These are phyloP conservation scores for Globisporangium okanoganense DNA, from an alignment of 352 stramenopile genomes.

Conservation along the genomic window DNA sequence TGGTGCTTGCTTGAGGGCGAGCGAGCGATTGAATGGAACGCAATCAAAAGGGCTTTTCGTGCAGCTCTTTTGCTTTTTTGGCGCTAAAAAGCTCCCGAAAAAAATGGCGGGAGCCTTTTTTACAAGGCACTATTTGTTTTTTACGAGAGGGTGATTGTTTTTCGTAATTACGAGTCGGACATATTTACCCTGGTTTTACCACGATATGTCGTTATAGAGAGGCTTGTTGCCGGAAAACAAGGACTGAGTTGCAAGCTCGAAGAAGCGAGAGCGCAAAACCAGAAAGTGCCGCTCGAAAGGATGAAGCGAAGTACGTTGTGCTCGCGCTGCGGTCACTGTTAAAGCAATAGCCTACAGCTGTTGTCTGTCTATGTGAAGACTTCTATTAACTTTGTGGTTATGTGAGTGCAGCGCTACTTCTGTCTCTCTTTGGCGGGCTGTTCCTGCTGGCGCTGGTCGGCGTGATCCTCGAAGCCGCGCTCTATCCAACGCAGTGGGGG, in stretches of 20 bases:
- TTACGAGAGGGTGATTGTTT: background rate
- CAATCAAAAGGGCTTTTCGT: background rate
- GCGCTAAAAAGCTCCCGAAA: no score
- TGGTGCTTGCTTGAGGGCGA: background rate
- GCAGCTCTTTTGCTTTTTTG: background rate
- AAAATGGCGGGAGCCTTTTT: background rate
- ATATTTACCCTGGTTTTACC: background rate
- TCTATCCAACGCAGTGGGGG: conserved; percentile 59
- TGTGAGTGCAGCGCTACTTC: conserved; percentile 27
- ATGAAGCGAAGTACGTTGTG: conserved; percentile 5
- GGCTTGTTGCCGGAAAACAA: no score
- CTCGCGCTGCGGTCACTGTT: background rate
- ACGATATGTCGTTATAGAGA: no score
- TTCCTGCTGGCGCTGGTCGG: conserved; percentile 52
- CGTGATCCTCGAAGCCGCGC: conserved; percentile 53
- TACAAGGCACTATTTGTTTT: no score
- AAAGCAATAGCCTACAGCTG: background rate
- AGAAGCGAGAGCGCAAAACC: background rate
- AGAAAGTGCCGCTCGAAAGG: background rate
- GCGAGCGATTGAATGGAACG: background rate
- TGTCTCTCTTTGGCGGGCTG: conserved; percentile 38
- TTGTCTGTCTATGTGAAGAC: no score
- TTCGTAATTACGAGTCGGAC: background rate
- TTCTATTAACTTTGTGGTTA: background rate
- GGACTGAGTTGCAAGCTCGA: background rate